Conservation (phyloP, 768 basidiomycete genomes). For the Hygrocybe coccinea region DNA sequence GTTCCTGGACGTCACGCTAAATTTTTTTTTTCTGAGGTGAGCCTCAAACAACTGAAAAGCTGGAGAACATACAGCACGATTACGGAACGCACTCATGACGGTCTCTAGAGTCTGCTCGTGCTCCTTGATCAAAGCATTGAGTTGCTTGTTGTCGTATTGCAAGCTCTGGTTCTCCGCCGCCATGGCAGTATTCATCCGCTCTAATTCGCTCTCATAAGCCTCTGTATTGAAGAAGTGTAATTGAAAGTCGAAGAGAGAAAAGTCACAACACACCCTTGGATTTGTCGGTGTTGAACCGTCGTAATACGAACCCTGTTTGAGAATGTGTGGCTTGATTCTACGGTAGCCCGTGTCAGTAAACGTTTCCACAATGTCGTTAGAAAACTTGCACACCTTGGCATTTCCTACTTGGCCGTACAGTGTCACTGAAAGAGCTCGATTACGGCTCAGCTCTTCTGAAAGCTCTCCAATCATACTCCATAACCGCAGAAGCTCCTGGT, state of each 20-base stretch:
- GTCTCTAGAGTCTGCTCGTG: conserved; percentile 95
- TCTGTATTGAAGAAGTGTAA: conserved; percentile 45
- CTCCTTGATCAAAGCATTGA: conserved; percentile 86
- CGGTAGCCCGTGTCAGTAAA: too few species aligned
- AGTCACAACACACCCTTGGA: conserved; percentile 54
- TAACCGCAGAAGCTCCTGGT: conserved; percentile 58
- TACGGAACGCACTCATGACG: conserved; percentile 87
- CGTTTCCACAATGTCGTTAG: too few species aligned
- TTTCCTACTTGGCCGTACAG: conserved; percentile 70
- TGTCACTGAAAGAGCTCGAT: conserved; percentile 63
- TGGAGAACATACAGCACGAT: conserved; percentile 68
- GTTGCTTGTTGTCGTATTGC: conserved; percentile 93
- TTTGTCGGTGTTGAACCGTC: conserved; percentile 87
- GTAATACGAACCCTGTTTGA: conserved; percentile 86
- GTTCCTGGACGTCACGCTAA: conserved; percentile 89
- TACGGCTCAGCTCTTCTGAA: conserved; percentile 76
- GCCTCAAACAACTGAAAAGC: conserved; percentile 3
- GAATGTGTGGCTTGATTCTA: conserved; percentile 86
- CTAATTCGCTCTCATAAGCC: conserved; percentile 83
- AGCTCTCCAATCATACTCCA: conserved; percentile 72
- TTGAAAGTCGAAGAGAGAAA: conserved; percentile 9
- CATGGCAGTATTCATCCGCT: conserved; percentile 80
- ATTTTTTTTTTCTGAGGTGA: neutral
- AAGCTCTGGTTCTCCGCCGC: conserved; percentile 77
- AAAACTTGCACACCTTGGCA: conserved; percentile 87